Base-by-base conservation (phyloP, 2,329 filamentous ascomycete species). In the Microcera coccophila region DNA sequence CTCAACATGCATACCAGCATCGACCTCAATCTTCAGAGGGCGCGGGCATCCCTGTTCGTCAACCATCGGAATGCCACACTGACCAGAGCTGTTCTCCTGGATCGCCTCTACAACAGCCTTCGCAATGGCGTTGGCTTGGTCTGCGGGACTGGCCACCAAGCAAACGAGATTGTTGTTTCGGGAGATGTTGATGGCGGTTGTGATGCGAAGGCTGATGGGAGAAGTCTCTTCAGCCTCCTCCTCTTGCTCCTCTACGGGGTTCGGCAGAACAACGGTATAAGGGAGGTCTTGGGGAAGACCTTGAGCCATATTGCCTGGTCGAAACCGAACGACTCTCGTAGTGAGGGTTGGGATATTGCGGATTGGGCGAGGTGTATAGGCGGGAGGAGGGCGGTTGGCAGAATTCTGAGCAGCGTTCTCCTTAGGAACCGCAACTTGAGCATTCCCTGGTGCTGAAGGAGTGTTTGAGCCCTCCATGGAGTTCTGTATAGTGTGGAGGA, bases 121-220 rank as follows among this genome's bases (percentile, higher is more conserved):
- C 9, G 73, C 68, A 45, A 79, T 64, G 43, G 63, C 52, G 53
- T 65, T 56, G 56, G 72, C 70, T 36, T 67, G 64, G 4, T 61
- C 58, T 4, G 66, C 57, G 2, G 70, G 64, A 4, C 68, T 64
- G 3, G 66, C 55, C 1, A 62, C 53, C 16, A 76, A 56, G 16
- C 70, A 68, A 35, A 78, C 60, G 37, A 75, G 55, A 58, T 81
- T 81, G 58, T 71, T 64, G 58, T 66, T 66, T 47, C 69, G 71
- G 28, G 61, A 60, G 51, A 81, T 63, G 45, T 54, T 63, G 53
- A 79, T 58, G 1, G 71, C 66, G 14, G 72, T 69, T 51, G 72
- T 70, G 62, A 81, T 72, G 14, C 61, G 63, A 34, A 81, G 59
- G 37, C 59, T 64, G 44, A 78, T 68, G 36, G 72, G 61, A 2